Evolutionary conservation across 2,329 filamentous ascomycete species (phyloP).

Genomic region (Stagonosporopsis rhizophila): DNA sequence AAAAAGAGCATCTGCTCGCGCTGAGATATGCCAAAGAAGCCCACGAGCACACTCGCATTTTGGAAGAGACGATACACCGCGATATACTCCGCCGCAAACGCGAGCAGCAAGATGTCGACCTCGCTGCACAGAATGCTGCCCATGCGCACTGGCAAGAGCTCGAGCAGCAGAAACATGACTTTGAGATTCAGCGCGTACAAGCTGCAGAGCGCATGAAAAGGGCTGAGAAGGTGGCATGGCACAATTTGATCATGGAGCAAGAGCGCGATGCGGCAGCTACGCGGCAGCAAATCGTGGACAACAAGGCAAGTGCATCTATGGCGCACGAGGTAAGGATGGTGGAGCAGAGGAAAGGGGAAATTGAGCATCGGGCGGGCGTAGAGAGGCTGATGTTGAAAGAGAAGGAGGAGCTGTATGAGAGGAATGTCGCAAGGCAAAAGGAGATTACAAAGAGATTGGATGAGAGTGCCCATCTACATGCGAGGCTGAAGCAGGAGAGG

Average conservation of each 20-base stretch:
- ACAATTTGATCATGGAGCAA: constrained; percentile 38
- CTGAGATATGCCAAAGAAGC: constrained; percentile 38
- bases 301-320: constrained; percentile 24
- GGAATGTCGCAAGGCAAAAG: constrained; percentile 44
- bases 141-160: constrained; percentile 32
- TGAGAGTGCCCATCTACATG: constrained; percentile 43
- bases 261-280: constrained; percentile 35
- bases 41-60: constrained; percentile 36
- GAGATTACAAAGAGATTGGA: constrained; percentile 38
- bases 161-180: constrained; percentile 42
- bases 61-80: constrained; percentile 40
- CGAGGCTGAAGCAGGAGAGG: constrained; percentile 35
- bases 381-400: constrained; percentile 41
- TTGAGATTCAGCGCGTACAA: constrained; percentile 41
- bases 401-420: constrained; percentile 44
- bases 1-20: constrained; percentile 41
- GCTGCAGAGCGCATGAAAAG: constrained; percentile 43
- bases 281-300: constrained; percentile 33
- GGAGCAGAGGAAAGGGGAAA: constrained; percentile 34
- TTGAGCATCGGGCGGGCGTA: constrained; percentile 36
- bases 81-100: constrained; percentile 37
- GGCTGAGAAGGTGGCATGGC: constrained; percentile 40
- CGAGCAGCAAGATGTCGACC: constrained; percentile 37
- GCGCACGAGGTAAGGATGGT: constrained; percentile 30
- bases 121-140: constrained; percentile 28